These are phyloP conservation scores for Cryoendolithus antarcticus DNA, from an alignment of 2,329 filamentous ascomycete species.

Conservation along the genomic window DNA sequence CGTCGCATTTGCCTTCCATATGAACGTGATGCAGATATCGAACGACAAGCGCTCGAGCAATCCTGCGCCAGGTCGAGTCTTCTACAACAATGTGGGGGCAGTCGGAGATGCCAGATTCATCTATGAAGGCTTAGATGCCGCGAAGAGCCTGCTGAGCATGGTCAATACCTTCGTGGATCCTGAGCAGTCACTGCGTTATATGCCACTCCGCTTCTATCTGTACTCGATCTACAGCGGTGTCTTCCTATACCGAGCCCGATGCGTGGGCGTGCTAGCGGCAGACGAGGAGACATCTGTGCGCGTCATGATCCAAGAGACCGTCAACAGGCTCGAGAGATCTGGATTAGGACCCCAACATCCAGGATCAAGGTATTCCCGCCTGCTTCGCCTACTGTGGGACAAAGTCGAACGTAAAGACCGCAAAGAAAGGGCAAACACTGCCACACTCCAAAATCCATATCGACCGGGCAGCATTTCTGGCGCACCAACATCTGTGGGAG, in stretches of 20 bases:
- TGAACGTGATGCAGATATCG: slow-evolving; percentile 37
- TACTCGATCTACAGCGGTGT: slow-evolving; percentile 38
- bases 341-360: slow-evolving; percentile 35
- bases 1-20: slow-evolving; percentile 65
- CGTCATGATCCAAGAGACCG: slow-evolving; percentile 35
- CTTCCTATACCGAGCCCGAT: slow-evolving; percentile 37
- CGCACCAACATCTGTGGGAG: slow-evolving; percentile 18
- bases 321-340: slow-evolving; percentile 31
- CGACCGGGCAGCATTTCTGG: slow-evolving; percentile 27
- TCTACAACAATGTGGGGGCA: slow-evolving; percentile 38
- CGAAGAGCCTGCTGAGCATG: slow-evolving; percentile 37
- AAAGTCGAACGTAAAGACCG: slow-evolving; percentile 29
- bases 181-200: slow-evolving; percentile 33
- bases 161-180: slow-evolving; percentile 39
- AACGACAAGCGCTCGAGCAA: slow-evolving; percentile 10
- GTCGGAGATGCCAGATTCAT: slow-evolving; percentile 38
- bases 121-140: slow-evolving; percentile 38
- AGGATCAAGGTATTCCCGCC: slow-evolving; percentile 33
- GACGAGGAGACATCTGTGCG: slow-evolving; percentile 36
- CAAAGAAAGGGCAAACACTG: slow-evolving; percentile 7
- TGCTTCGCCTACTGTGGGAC: slow-evolving; percentile 36
- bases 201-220: slow-evolving; percentile 37
- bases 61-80: slow-evolving; percentile 19
- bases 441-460: slow-evolving; percentile 24
- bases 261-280: slow-evolving; percentile 33